These are phyloP conservation scores for Lentinus polychrous DNA, from an alignment of 1,284 basidiomycete genomes.

Conservation along the genomic window DNA sequence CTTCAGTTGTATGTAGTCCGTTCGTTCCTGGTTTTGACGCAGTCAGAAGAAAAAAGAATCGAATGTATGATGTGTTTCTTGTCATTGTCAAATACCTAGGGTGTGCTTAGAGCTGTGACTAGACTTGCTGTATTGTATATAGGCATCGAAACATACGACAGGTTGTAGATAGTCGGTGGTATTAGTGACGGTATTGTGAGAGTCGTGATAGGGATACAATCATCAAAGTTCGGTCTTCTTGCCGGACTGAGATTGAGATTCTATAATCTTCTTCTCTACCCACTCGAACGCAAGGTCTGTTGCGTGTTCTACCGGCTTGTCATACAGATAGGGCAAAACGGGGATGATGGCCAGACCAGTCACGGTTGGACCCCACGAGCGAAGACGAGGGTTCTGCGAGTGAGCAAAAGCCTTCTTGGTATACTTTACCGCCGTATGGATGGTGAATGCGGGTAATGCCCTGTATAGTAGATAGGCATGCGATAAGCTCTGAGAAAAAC, in stretches of 20 bases:
- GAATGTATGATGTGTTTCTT: no score
- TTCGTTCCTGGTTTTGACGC: no score
- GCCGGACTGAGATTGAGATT: constrained; percentile 17
- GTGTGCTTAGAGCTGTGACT: not conserved
- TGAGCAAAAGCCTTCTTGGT: constrained; percentile 72
- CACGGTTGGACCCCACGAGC: constrained; percentile 76
- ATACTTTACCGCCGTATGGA: constrained; percentile 80
- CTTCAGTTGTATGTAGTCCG: no score
- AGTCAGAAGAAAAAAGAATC: no score
- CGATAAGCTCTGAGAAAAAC: not conserved
- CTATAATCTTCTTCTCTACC: constrained; percentile 47
- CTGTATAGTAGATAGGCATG: constrained; percentile 28
- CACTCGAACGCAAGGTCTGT: constrained; percentile 63
- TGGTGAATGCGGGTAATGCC: constrained; percentile 76
- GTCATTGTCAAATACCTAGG: not conserved
- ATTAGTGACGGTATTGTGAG: no score
- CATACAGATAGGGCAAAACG: constrained; percentile 75
- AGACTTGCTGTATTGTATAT: no score
- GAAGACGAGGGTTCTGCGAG: constrained; percentile 54
- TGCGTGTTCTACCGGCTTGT: constrained; percentile 72
- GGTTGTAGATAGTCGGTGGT: no score
- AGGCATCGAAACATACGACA: no score
- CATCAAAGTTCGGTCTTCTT: constrained; percentile 16
- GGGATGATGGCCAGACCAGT: constrained; percentile 79
- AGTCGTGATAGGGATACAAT: no score